phyloP scores from a whole-genome alignment of 2,329 filamentous ascomycete species.

The Aspergillus costaricaensis region DNA sequence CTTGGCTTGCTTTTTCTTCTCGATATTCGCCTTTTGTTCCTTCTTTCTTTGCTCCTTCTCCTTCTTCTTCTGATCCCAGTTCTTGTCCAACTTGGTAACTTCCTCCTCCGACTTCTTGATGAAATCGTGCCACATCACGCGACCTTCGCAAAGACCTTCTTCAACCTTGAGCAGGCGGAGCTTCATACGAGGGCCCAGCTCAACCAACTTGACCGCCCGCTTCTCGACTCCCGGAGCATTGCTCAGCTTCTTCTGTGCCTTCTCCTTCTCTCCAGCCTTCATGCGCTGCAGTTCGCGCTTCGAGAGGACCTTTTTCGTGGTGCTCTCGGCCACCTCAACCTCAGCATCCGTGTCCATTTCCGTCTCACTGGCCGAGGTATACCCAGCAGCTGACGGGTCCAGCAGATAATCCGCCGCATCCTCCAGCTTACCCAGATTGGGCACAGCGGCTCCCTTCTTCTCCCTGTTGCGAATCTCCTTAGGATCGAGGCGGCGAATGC shows the following conservation, averaged over 20 bases:
- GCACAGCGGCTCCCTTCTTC: conserved; percentile 68
- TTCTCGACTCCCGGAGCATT: conserved; percentile 66
- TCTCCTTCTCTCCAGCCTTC: conserved; percentile 47
- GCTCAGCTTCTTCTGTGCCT: conserved; percentile 44
- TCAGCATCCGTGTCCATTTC: conserved; percentile 94
- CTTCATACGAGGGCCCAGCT: conserved; percentile 87
- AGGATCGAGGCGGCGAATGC: conserved; percentile 78
- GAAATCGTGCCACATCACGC: conserved; percentile 97
- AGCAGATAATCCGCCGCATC: conserved; percentile 96
- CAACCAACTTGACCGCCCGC: conserved; percentile 85
- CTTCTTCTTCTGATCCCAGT: conserved; percentile 74
- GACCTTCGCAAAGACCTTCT: conserved; percentile 85
- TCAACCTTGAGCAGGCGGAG: conserved; percentile 93
- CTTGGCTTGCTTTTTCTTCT: conserved; percentile 73
- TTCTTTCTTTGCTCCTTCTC: conserved; percentile 82
- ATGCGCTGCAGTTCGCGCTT: conserved; percentile 53
- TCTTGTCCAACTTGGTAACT: conserved; percentile 73
- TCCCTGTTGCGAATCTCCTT: conserved; percentile 75
- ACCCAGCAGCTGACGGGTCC: conserved; percentile 75
- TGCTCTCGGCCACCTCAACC: conserved; percentile 73
- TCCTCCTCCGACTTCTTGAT: conserved; percentile 82
- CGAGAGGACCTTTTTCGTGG: conserved; percentile 55
- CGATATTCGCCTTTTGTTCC: conserved; percentile 86
- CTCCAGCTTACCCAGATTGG: conserved; percentile 85
- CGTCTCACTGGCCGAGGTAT: conserved; percentile 89